Base-by-base conservation (phyloP, 1,139 yeast genomes). In the Meyerozyma carpophila region DNA sequence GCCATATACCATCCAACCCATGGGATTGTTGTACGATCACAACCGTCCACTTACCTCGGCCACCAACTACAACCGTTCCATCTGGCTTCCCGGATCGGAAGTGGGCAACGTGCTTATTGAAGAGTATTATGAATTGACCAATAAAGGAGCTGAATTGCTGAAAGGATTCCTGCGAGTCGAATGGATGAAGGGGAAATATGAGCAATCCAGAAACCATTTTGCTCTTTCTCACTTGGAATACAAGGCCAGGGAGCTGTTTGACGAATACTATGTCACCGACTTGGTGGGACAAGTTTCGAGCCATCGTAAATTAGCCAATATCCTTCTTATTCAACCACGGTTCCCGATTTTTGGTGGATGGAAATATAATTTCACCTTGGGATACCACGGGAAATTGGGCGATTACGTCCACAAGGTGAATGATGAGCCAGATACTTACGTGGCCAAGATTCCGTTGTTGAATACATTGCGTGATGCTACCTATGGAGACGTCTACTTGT, bases 251-350 rank as follows among this genome's bases (percentile, higher is more conserved):
- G 71, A 70, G 43, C 66, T 79, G 7, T 73, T 75, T 40, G 86
- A 83, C 44, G 81, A 83, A 42, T 68, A 75, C 52, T 93, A 87
- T 68, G 88, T 72, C 59, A 83, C 89, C 20, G 98, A 93, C 63
- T 77, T 85, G 54, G 96, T 93, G 26, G 98, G 98, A 24, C 87
- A 88, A 66, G 96, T 93, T n/a, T 83, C 96, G 8, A 87, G 97
- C 5, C 85, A 87, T 46, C 72, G 73, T 49, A 66, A 76, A 36
- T 56, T 74, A 13, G 66, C 74, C 44, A 57, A 63, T 41, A 77
- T 73, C 48, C 66, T 89, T 45, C 70, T 82, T 37, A 63, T 93
- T 51, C 81, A 77, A 57, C 98, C 98, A 44, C 77, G 99, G 61
- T 93, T 74, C 70, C 99, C 99, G 10, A 58, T 93, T 8, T 87